Evolutionary conservation across 2,329 filamentous ascomycete genomes (phyloP).

Genomic region (Exophiala sp.): DNA sequence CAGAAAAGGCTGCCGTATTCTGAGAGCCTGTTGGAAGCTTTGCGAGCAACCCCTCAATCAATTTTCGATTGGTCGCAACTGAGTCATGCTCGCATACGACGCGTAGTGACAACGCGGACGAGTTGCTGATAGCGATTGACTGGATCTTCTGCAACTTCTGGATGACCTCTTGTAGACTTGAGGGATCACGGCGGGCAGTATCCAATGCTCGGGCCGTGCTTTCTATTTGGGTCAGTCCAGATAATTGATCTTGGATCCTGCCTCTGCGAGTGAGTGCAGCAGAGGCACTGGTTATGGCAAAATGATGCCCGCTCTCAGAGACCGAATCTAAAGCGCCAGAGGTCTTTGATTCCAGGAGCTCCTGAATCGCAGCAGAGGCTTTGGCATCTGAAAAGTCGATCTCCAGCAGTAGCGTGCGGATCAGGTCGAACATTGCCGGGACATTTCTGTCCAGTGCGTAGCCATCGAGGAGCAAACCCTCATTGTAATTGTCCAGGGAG

Average conservation of each 20-base stretch:
- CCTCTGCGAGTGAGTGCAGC: slow-evolving; percentile 70
- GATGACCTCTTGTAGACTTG: slow-evolving; percentile 71
- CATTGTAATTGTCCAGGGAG: slow-evolving; percentile 66
- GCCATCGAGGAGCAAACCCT: slow-evolving; percentile 80
- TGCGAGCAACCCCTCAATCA: slow-evolving; percentile 67
- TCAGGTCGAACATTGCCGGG: slow-evolving; percentile 81
- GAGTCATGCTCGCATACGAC: slow-evolving; percentile 81
- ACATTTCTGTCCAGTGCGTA: slow-evolving; percentile 89
- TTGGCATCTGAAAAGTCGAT: slow-evolving; percentile 85
- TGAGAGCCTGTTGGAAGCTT: slow-evolving; percentile 49
- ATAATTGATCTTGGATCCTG: slow-evolving; percentile 76
- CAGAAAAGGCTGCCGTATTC: slow-evolving; percentile 34
- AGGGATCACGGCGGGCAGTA: slow-evolving; percentile 66
- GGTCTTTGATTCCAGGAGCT: slow-evolving; percentile 80
- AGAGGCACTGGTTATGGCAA: slow-evolving; percentile 78
- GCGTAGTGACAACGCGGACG: slow-evolving; percentile 69
- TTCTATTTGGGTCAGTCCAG: slow-evolving; percentile 85
- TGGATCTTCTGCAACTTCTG: slow-evolving; percentile 83
- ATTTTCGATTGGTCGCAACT: slow-evolving; percentile 64
- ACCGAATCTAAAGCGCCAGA: slow-evolving; percentile 90
- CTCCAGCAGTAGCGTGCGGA: slow-evolving; percentile 75
- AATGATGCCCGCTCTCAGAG: slow-evolving; percentile 84
- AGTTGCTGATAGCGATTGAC: slow-evolving; percentile 66
- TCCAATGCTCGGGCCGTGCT: slow-evolving; percentile 68
- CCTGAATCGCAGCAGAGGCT: slow-evolving; percentile 75